Conservation (phyloP, 2,329 filamentous ascomycete genomes). For the Purpureocillium lavendulum region DNA sequence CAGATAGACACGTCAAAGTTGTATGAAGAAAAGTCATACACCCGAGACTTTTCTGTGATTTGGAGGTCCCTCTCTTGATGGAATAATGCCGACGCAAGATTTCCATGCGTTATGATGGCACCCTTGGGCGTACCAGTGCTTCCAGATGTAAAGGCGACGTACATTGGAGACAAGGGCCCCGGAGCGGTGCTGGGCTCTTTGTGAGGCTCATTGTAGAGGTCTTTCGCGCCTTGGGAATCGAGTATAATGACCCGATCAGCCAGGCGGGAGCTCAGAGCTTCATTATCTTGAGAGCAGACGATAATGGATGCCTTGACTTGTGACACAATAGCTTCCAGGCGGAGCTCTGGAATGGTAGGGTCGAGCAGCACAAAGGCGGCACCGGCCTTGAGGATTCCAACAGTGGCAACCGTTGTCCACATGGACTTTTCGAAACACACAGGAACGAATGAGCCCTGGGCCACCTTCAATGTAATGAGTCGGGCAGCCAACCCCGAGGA, state of each 20-base stretch:
- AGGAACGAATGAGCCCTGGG: conserved; percentile 15
- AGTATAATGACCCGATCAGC: not conserved
- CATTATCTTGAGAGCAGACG: not conserved
- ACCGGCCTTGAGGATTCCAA: conserved; percentile 24
- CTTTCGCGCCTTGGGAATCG: not conserved
- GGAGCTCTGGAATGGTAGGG: conserved; percentile 2
- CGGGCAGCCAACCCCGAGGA: conserved; percentile 4
- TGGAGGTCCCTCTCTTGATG: not conserved
- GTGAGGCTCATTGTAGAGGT: not conserved
- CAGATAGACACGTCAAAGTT: too few species aligned
- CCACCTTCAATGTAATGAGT: conserved; percentile 6
- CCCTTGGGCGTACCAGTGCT: not conserved
- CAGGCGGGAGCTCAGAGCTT: not conserved
- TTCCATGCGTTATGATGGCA: not conserved
- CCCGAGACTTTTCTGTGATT: not conserved
- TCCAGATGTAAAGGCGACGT: not conserved
- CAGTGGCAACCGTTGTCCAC: conserved; percentile 19
- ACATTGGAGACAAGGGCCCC: not conserved
- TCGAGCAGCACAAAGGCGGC: conserved; percentile 10
- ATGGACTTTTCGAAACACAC: conserved; percentile 25
- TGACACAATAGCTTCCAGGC: not conserved
- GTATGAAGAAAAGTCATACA: not conserved
- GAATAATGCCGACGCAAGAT: not conserved
- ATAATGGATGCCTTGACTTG: not conserved
- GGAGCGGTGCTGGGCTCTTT: not conserved